phyloP scores from a whole-genome alignment of 2,329 filamentous ascomycete species.

The Colletotrichum endophyticum region DNA sequence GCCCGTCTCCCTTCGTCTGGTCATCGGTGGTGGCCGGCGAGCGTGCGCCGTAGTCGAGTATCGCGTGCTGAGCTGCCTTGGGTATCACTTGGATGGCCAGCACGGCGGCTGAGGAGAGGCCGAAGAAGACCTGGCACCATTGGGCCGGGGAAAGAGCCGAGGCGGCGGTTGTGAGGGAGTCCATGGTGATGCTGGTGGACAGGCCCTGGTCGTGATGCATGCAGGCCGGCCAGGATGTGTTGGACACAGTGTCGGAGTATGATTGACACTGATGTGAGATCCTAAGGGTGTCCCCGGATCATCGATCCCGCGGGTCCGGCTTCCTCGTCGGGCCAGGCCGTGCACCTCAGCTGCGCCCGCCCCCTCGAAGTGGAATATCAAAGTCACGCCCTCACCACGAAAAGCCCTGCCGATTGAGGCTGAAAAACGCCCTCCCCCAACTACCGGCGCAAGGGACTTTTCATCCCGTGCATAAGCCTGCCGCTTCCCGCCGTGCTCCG shows the following conservation, averaged over 20 bases:
- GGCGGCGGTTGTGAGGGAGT: background rate
- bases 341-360: background rate
- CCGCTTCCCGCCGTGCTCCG: background rate
- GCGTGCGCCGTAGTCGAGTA: conserved; percentile 59
- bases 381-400: background rate
- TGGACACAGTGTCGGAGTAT: background rate
- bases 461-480: background rate
- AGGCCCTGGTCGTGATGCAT: background rate
- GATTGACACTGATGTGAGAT: background rate
- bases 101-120: conserved; percentile 44
- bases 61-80: conserved; percentile 42
- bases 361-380: background rate
- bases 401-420: background rate
- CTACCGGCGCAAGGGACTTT: background rate
- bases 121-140: conserved; percentile 53
- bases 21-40: conserved; percentile 26
- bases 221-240: background rate
- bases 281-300: background rate
- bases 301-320: background rate
- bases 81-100: conserved; percentile 50
- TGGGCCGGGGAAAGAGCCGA: conserved; percentile 18
- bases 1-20: conserved; percentile 3
- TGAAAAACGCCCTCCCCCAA: background rate
- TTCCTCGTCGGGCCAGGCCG: background rate
- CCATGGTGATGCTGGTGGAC: background rate